Conservation (phyloP, 495 filamentous ascomycete species). For the Tetracladium setigerum region DNA sequence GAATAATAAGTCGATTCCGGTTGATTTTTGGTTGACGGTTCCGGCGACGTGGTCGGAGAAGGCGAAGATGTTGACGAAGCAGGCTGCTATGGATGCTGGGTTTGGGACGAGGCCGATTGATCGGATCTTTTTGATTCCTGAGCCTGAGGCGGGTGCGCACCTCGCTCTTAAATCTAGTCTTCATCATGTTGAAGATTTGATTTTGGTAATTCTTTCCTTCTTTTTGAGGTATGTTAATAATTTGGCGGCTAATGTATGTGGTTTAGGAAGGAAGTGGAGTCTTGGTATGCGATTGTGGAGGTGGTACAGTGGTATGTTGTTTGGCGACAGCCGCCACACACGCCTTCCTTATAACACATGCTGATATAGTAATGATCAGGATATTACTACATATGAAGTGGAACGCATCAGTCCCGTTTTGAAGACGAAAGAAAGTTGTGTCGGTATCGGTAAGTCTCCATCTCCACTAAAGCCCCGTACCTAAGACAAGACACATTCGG, state of each 20-base stretch:
- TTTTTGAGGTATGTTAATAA: too few species aligned
- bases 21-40: slow-evolving; percentile 26
- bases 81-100: slow-evolving; percentile 21
- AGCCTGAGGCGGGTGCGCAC: slow-evolving; percentile 25
- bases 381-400: slow-evolving; percentile 23
- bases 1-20: slow-evolving; percentile 12
- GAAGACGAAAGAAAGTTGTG: slow-evolving; percentile 16
- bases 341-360: neutral
- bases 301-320: slow-evolving; percentile 23
- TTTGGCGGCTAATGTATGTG: too few species aligned
- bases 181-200: too few species aligned
- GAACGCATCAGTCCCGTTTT: slow-evolving; percentile 10
- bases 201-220: too few species aligned
- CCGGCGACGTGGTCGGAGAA: slow-evolving; percentile 26
- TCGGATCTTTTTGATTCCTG: slow-evolving; percentile 21
- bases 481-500: too few species aligned
- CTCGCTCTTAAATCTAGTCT: slow-evolving; percentile 14
- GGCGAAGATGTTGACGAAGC: slow-evolving; percentile 17
- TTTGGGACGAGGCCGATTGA: slow-evolving; percentile 21
- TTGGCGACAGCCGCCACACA: too few species aligned
- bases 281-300: slow-evolving; percentile 26
- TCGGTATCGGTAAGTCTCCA: slow-evolving; percentile 21
- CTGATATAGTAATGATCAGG: slow-evolving; percentile 2
- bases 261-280: too few species aligned
- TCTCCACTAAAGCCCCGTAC: too few species aligned